phyloP scores from a whole-genome alignment of 2,329 filamentous ascomycete genomes.

The Alternaria hordeiaustralica region DNA sequence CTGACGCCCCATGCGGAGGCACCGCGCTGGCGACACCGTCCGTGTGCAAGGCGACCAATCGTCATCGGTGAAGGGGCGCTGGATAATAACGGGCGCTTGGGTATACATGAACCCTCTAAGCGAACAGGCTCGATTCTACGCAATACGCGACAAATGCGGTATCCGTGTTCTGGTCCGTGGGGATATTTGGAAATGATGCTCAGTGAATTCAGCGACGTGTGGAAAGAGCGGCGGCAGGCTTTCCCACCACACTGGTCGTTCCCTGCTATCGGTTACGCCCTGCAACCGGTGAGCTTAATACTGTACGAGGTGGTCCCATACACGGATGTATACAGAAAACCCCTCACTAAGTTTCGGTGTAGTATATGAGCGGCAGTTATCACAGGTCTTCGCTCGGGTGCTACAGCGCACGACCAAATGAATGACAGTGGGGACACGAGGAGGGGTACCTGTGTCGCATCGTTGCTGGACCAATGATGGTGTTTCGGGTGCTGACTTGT shows the following conservation, averaged over 20 bases:
- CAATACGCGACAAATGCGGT: constrained; percentile 15
- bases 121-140: constrained; percentile 8
- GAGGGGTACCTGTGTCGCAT: constrained; percentile 25
- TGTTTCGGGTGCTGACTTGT: constrained; percentile 9
- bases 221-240: constrained; percentile 9
- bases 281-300: constrained; percentile 19
- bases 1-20: constrained; percentile 19
- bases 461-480: constrained; percentile 14
- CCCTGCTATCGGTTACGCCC: constrained; percentile 21
- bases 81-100: constrained; percentile 27
- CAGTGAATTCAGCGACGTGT: neutral
- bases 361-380: constrained; percentile 21
- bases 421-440: constrained; percentile 16
- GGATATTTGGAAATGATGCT: constrained; percentile 7
- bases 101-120: constrained; percentile 16
- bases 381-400: constrained; percentile 14
- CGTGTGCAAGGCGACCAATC: constrained; percentile 21
- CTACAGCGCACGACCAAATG: constrained; percentile 16
- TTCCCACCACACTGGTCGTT: constrained; percentile 20
- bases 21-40: constrained; percentile 14
- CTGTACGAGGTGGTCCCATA: constrained; percentile 12
- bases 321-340: constrained; percentile 5
- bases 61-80: constrained; percentile 23
- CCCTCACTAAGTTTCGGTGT: constrained; percentile 14
- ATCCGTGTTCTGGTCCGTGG: constrained; percentile 3